Conservation (phyloP, 2,329 filamentous ascomycete species). For the Paecilomyces sp. region DNA sequence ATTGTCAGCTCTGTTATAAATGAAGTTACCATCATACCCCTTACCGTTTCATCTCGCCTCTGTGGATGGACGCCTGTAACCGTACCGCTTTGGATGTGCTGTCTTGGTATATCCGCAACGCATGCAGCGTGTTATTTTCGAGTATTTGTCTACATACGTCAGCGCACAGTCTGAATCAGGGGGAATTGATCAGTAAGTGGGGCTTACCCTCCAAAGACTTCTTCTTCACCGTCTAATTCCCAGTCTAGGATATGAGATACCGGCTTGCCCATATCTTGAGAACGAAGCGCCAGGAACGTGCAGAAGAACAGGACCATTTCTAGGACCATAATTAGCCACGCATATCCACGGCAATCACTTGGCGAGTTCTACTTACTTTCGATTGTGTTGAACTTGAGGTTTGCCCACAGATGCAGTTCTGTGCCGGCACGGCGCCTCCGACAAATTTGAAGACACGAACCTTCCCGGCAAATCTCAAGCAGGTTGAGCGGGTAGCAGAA, state of each 20-base stretch:
- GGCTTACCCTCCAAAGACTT: constrained; percentile 44
- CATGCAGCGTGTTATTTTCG: constrained; percentile 47
- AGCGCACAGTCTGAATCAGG: constrained; percentile 4
- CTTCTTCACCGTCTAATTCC: constrained; percentile 41
- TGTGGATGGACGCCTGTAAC: constrained; percentile 49
- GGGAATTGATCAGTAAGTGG: background rate
- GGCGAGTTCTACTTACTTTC: constrained; percentile 37
- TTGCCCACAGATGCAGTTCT: constrained; percentile 45
- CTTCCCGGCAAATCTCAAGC: constrained; percentile 29
- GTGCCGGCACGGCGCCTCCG: constrained; percentile 27
- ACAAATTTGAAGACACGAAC: constrained; percentile 34
- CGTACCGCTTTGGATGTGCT: constrained; percentile 44
- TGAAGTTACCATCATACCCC: background rate
- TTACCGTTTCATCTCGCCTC: constrained; percentile 45
- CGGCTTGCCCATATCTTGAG: constrained; percentile 42
- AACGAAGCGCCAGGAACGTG: constrained; percentile 51
- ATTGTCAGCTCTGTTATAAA: background rate
- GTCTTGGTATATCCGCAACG: constrained; percentile 49
- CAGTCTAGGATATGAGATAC: constrained; percentile 39
- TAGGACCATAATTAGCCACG: constrained; percentile 13
- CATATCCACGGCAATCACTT: background rate
- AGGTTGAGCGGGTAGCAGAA: constrained; percentile 47
- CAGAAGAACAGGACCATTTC: constrained; percentile 53
- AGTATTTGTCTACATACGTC: constrained; percentile 40
- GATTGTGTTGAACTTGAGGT: constrained; percentile 47